Evolutionary conservation across 352 stramenopile species (phyloP), one percentile per base, ranked within the genome.

Genomic region (Pythium insidiosum): DNA sequence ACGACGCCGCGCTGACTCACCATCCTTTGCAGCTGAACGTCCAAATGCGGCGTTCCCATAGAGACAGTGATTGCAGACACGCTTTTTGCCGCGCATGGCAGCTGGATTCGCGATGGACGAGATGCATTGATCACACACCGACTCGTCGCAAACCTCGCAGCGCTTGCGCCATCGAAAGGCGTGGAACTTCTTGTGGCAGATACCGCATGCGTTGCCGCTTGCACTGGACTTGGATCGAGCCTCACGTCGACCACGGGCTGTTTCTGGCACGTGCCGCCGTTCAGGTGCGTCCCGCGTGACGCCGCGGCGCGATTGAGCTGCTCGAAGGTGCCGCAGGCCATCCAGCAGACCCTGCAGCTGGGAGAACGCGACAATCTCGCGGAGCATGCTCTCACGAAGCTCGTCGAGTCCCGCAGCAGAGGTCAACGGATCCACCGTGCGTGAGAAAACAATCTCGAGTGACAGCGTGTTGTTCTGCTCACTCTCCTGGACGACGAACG

Each of bases 121-220:
- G 24, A 83, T 23, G 38, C 76, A 88, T 21, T 68, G 64, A 45
- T 83, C 71, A 55, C 74, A 90, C 22, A 84, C 66, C 4, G 58
- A 22, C n/a, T 66, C 58, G 10, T 68, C 47, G 39, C 77, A 90
- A 31, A 72, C 43, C 35, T 86, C 67, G 49, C 77, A 90, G 22
- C 65, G 57, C 35, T 75, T 66, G 47, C 84, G 86, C 73, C 77
- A 86, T 16, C 74, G 72, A 51, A 90, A 90, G 4, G 77, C 65
- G n/a, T 73, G 56, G 23, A 90, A 88, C 22, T 62, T 62, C 16
- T 81, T 77, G 30, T 57, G 59, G 47, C 77, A 90, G 19, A 81
- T 61, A 10, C 58, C 53, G 44, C 77, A 90, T 21, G 54, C 53
- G 4, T 31, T 39, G 34, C 42, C 49, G 26, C 52, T 42, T 21